Evolutionary conservation across 257 asterid genomes (phyloP).

Genomic region (Datura wrightii): DNA sequence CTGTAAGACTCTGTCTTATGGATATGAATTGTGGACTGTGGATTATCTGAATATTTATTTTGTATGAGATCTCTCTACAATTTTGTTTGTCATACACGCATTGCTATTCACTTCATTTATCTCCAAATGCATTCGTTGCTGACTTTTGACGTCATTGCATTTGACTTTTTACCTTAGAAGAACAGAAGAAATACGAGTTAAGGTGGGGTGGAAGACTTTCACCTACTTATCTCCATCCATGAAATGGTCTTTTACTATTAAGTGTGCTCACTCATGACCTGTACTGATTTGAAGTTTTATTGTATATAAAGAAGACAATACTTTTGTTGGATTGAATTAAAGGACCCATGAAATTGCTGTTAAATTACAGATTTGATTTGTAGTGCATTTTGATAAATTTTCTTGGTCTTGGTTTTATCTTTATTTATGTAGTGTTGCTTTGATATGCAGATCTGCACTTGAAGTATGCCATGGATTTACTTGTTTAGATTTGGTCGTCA

Average conservation of each 20-base stretch:
- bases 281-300: constrained; percentile 13
- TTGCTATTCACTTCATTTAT: not conserved
- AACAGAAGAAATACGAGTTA: not conserved
- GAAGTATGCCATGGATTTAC: constrained; percentile 67
- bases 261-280: not conserved
- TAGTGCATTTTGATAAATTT: not conserved
- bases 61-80: not conserved
- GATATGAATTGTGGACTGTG: not conserved
- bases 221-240: not conserved
- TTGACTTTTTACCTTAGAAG: not conserved
- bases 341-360: too few species aligned
- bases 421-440: constrained; percentile 6
- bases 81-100: not conserved
- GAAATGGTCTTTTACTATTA: not conserved
- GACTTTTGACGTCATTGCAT: not conserved
- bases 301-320: not conserved
- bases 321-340: not conserved
- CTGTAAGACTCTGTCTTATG: not conserved
- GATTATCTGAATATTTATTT: not conserved
- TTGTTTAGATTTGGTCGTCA: constrained; percentile 71
- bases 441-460: constrained; percentile 63
- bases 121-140: not conserved
- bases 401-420: not conserved
- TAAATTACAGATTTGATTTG: not conserved
- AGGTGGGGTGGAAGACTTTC: constrained; percentile 5